Evolutionary conservation across 116 monocot species (phyloP), one percentile per base, ranked within the genome.

Genomic region (Dioscorea cayenensis): DNA sequence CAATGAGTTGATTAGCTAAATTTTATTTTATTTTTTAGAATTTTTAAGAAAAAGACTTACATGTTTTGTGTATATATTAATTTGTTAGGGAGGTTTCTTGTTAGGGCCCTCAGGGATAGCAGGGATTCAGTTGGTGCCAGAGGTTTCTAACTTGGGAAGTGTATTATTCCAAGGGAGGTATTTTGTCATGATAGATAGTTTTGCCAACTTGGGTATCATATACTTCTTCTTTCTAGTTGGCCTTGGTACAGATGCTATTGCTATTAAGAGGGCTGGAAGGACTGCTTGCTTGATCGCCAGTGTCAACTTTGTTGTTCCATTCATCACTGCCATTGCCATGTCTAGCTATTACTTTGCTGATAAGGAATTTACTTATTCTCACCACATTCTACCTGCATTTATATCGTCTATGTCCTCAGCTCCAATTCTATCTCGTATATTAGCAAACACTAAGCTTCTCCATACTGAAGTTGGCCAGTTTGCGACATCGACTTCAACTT

Each of bases 211-310:
- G 11, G 80, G 80, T 16, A 49, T 80, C 23, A 14, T 80, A 49
- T 80, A 66, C 72, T 80, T 80, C 76, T 20, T 80, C 25, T 80
- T 80, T 63, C 22, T 72, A 9, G 75, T 80, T 0, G 80, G 80
- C 10, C 60, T 80, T 0, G 71, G 70, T 14, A 38, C 75, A 0
- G 80, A 80, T 60, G 20, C 49, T 6, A 51, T 14, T 16, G 28
- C 48, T 3, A 22, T 80, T 27, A 28, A 28, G 16, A 64, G 66
- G 4, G 65, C 66, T 2, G 71, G 74, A 12, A 65, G 49, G 66
- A 65, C 51, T 7, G 70, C 66, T 0, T 38, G 51, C 16, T 64
- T 25, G 6, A 50, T 80, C 13, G 66, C 71, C 1, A 14, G 29
- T 13, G 55, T 59, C 23, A 65, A 71, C 43, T 66, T 75, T 10